A percentile compares a stretch with the other conserved stretches of the same genome.
phyloP scores from a whole-genome alignment of 495 filamentous ascomycete species.

The Neurospora intermedia region DNA sequence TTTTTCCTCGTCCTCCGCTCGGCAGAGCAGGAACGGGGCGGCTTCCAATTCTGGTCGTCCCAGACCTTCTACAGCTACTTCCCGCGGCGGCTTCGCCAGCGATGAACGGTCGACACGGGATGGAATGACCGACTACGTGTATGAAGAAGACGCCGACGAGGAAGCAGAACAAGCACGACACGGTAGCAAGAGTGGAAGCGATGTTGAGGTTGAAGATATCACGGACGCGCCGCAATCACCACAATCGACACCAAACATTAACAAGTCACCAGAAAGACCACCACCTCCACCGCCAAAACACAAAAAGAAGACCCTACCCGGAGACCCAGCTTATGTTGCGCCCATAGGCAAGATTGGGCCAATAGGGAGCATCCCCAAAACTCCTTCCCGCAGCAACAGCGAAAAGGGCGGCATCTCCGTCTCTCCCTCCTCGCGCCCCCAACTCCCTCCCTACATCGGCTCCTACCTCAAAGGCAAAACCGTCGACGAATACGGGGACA shows the following conservation, averaged over 20 bases:
- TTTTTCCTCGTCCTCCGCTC: background rate
- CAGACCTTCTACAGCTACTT: background rate
- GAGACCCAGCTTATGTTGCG: conserved; percentile 18
- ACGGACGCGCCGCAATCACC: background rate
- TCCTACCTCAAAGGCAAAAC: conserved; percentile 58
- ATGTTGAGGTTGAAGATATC: background rate
- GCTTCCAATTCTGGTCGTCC: background rate
- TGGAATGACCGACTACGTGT: background rate
- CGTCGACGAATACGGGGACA: conserved; percentile 60
- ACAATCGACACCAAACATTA: background rate
- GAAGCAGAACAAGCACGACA: background rate
- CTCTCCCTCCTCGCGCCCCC: conserved; percentile 9
- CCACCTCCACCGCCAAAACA: background rate
- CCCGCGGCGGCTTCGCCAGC: background rate
- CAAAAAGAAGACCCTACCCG: conserved; percentile 5
- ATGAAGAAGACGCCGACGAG: background rate
- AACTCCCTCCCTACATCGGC: conserved; percentile 28
- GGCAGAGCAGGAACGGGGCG: background rate
- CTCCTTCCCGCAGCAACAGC: conserved; percentile 3
- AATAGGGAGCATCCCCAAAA: conserved; percentile 6
- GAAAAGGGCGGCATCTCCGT: conserved; percentile 9
- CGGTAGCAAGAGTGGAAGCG: background rate
- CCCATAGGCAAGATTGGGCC: conserved; percentile 22
- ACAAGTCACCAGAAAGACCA: background rate
- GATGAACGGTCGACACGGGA: background rate